Percentiles rank a stretch among this genome's conserved stretches.
phyloP scores from a whole-genome alignment of 768 basidiomycete genomes.

The Arthromyces matolae region DNA sequence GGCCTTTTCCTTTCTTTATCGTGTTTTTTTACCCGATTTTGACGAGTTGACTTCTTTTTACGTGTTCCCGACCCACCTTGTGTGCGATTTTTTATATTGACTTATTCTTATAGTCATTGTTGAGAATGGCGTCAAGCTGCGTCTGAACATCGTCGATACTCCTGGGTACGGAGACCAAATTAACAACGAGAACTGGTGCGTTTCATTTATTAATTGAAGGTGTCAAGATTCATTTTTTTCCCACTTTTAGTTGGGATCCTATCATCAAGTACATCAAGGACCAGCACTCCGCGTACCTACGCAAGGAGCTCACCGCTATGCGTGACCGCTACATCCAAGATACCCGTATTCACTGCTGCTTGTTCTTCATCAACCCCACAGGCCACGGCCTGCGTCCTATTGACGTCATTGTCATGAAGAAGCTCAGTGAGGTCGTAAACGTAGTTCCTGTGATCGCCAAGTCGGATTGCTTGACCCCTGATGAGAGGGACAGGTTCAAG shows the following conservation, averaged over 20 bases:
- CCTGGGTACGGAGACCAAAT: slow-evolving; percentile 98
- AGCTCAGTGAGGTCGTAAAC: slow-evolving; percentile 97
- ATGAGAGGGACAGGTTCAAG: slow-evolving; percentile 93
- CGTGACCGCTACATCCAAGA: slow-evolving; percentile 98
- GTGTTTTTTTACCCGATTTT: not conserved
- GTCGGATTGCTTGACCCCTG: slow-evolving; percentile 88
- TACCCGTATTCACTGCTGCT: slow-evolving; percentile 95
- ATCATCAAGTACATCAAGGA: slow-evolving; percentile 99
- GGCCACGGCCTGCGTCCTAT: slow-evolving; percentile 95
- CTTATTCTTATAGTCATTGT: slow-evolving; percentile 67
- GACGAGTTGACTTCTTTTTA: slow-evolving; percentile 6
- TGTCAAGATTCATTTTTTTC: slow-evolving; percentile 7
- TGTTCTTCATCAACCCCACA: slow-evolving; percentile 99
- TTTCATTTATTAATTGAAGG: slow-evolving; percentile 9
- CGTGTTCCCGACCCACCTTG: not conserved
- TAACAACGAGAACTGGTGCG: slow-evolving; percentile 97
- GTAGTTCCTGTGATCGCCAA: slow-evolving; percentile 99
- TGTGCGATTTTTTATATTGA: not conserved
- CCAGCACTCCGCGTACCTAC: slow-evolving; percentile 97
- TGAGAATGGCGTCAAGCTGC: slow-evolving; percentile 92
- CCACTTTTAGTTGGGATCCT: slow-evolving; percentile 83
- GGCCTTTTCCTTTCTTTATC: not conserved
- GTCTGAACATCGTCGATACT: slow-evolving; percentile 97
- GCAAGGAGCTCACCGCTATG: slow-evolving; percentile 98
- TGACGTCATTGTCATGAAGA: slow-evolving; percentile 98